Percentiles rank a stretch among this genome's conserved stretches.
phyloP scores from a whole-genome alignment of 2,329 filamentous ascomycete species.

The Phoma sp. region DNA sequence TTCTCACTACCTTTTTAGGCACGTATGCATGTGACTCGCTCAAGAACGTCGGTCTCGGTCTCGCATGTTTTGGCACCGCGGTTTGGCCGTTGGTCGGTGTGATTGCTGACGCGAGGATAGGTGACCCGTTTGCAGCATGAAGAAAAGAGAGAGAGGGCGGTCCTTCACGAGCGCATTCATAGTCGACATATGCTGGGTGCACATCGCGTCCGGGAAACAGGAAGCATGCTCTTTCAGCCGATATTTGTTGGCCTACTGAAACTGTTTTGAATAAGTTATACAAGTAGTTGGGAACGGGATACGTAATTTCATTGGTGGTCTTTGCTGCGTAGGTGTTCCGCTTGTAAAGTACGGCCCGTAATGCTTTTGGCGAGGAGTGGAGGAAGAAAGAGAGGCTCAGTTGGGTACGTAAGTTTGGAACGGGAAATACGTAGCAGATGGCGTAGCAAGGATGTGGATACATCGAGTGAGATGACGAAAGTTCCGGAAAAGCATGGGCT shows the following conservation, averaged over 20 bases:
- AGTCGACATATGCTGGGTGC: background rate
- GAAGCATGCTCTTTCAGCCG: background rate
- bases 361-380: background rate
- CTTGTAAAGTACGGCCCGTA: background rate
- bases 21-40: slow-evolving; percentile 29
- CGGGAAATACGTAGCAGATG: background rate
- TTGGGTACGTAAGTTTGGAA: no score
- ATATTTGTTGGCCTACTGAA: background rate
- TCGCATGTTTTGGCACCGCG: slow-evolving; percentile 35
- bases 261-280: background rate
- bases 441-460: background rate
- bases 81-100: slow-evolving; percentile 44
- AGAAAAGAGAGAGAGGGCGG: background rate
- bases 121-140: background rate
- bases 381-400: background rate
- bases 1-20: slow-evolving; percentile 31
- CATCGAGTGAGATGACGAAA: background rate
- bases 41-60: slow-evolving; percentile 24
- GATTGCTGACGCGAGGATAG: slow-evolving; percentile 31
- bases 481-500: background rate
- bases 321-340: background rate
- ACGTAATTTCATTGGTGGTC: background rate
- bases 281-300: background rate
- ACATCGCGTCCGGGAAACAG: background rate
- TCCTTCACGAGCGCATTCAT: background rate